These are phyloP conservation scores for Sphagnum contortum DNA, from an alignment of 225 moss, liverwort and hornwort species.

Conservation along the genomic window DNA sequence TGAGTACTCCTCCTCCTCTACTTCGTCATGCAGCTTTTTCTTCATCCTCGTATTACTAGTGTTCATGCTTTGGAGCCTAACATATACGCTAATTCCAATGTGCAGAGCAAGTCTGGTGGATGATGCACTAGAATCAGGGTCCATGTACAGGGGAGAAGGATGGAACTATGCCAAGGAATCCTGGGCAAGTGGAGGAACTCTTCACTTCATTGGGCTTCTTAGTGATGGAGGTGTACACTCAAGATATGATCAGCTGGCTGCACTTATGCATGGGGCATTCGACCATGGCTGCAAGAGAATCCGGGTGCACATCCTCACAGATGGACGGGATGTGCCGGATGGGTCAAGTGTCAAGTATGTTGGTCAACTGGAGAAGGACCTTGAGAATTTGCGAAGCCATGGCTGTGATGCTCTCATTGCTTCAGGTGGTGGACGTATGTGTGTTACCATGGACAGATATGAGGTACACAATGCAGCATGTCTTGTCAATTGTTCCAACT, in stretches of 20 bases:
- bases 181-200: constrained; percentile 54
- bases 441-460: constrained; percentile 82
- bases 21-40: neutral
- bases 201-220: constrained; percentile 78
- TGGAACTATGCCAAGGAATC: constrained; percentile 67
- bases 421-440: constrained; percentile 84
- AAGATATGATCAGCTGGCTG: constrained; percentile 59
- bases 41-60: too few species aligned
- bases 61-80: too few species aligned
- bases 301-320: constrained; percentile 68
- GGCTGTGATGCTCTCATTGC: constrained; percentile 80
- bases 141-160: constrained; percentile 64
- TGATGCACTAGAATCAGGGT: constrained; percentile 42
- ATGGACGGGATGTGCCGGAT: constrained; percentile 79
- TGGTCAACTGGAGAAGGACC: constrained; percentile 58
- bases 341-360: constrained; percentile 71
- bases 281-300: constrained; percentile 77
- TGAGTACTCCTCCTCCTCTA: constrained; percentile 9
- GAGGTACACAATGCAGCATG: constrained; percentile 28
- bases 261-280: constrained; percentile 64
- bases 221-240: constrained; percentile 92
- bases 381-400: constrained; percentile 54
- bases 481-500: constrained; percentile 1
- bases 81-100: neutral
- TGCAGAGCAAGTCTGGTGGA: constrained; percentile 85